Evolutionary conservation across 805 yeast genomes (phyloP), one percentile per base, ranked within the genome.

Genomic region (Kazachstania viticola): DNA sequence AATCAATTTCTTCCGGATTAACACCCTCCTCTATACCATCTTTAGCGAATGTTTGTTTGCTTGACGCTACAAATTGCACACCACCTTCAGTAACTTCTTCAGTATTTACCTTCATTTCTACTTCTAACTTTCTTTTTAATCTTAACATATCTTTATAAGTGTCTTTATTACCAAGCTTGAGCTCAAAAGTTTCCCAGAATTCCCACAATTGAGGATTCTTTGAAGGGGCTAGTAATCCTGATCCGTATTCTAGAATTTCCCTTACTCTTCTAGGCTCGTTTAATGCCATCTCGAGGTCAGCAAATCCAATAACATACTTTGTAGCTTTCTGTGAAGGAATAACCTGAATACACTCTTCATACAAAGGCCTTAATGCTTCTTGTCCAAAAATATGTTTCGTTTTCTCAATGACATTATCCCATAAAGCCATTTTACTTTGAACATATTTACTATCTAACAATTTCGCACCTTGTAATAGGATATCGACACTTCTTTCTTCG

Each of bases 121-220:
- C 51, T 25, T 46, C 54, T 4, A 58, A 43, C 23, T 41, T 40
- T 39, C 83, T 64, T 48, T 75, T 79, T 38, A 62, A 60, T 28
- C 76, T 58, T 16, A 83, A 51, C 87, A 85, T 77, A 14, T 75
- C 78, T 44, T 79, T 83, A 51, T 70, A 84, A 0, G 79, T 70
- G 3, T 64, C 65, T 45, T 80, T 91, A 36, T 68, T 59, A 4
- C 97, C 97, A 50, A 71, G 42, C 11, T 68, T 62, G 21, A 80
- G 50, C 49, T 87, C 97, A 51, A 85, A 83, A 9, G 60, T 49
- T 33, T 75, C 75, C 94, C 94, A 87, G 18, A 55, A 52, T 1
- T 56, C 57, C 94, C 94, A 84, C 21, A 74, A 48, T 1, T 32
- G 37, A 35, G 19, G 14, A 19, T 59, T 53, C 12, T 48, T 46